phyloP scores from a whole-genome alignment of 345 rosid genomes.

The Ricinus communis region DNA sequence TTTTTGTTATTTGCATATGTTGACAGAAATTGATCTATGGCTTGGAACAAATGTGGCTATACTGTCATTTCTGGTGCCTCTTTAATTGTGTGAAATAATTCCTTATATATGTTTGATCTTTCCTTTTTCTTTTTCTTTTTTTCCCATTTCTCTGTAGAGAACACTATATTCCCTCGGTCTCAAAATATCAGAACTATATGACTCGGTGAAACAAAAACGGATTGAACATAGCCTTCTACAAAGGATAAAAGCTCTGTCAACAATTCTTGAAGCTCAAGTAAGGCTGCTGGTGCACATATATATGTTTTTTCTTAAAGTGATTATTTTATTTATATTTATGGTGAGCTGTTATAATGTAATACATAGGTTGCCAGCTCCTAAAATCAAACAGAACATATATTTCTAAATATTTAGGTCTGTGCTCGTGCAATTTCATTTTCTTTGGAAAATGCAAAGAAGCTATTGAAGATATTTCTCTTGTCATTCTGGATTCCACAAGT shows the following conservation, averaged over 20 bases:
- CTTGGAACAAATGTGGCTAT: too few relatives aligned
- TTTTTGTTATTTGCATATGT: too few relatives aligned
- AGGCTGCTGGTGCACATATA: constrained; percentile 21
- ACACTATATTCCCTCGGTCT: constrained; percentile 54
- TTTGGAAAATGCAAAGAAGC: too few relatives aligned
- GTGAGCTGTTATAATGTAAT: too few relatives aligned
- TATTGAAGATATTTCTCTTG: too few relatives aligned
- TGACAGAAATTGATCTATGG: too few relatives aligned
- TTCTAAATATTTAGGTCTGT: too few relatives aligned
- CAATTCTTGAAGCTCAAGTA: constrained; percentile 71
- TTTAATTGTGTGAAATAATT: background rate
- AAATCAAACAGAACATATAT: too few relatives aligned
- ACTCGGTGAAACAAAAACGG: constrained; percentile 63
- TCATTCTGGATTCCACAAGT: too few relatives aligned
- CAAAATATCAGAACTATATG: constrained; percentile 55
- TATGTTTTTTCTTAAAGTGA: background rate
- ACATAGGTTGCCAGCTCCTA: too few relatives aligned
- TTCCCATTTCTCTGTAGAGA: constrained; percentile 43
- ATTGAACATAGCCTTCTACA: constrained; percentile 45
- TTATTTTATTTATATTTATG: background rate
- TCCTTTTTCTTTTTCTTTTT: background rate
- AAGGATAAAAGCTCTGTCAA: constrained; percentile 43
- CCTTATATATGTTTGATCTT: background rate
- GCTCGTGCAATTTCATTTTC: too few relatives aligned
- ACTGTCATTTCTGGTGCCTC: too few relatives aligned